Evolutionary conservation across 1,284 basidiomycete genomes (phyloP).

Genomic region (Coriolopsis trogii): DNA sequence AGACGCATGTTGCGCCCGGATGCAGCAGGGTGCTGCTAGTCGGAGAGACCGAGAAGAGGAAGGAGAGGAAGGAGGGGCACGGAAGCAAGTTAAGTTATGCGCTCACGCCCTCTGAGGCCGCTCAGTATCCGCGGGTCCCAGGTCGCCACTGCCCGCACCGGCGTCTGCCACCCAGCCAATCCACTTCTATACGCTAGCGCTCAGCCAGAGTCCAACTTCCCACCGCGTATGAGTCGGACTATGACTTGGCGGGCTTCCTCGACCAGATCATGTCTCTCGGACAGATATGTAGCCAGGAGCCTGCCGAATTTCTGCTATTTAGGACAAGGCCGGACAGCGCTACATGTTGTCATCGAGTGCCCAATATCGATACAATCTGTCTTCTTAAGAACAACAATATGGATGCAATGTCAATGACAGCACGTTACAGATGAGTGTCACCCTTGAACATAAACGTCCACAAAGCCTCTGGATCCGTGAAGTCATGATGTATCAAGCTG

Average conservation of each 20-base stretch:
- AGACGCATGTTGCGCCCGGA: slow-evolving; percentile 34
- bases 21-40: slow-evolving; percentile 16
- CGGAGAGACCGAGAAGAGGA: background rate
- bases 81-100: slow-evolving; percentile 6
- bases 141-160: too few relatives aligned
- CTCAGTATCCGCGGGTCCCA: slow-evolving; percentile 4
- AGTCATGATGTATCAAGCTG: slow-evolving; percentile 95
- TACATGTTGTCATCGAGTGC: too few relatives aligned
- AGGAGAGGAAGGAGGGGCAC: background rate
- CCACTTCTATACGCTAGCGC: too few relatives aligned
- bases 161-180: too few relatives aligned
- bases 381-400: background rate
- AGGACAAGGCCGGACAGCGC: too few relatives aligned
- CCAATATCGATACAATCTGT: slow-evolving; percentile 16
- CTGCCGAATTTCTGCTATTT: too few relatives aligned
- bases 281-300: too few relatives aligned
- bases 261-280: too few relatives aligned
- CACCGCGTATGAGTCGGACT: too few relatives aligned
- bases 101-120: slow-evolving; percentile 7
- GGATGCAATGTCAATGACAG: background rate
- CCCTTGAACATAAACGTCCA: slow-evolving; percentile 80
- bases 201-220: too few relatives aligned
- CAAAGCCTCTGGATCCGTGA: slow-evolving; percentile 78
- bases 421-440: slow-evolving; percentile 9
- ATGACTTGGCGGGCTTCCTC: too few relatives aligned